These are phyloP conservation scores for Dillenia turbinata DNA, from an alignment of 164 flowering plant species.

Conservation along the genomic window DNA sequence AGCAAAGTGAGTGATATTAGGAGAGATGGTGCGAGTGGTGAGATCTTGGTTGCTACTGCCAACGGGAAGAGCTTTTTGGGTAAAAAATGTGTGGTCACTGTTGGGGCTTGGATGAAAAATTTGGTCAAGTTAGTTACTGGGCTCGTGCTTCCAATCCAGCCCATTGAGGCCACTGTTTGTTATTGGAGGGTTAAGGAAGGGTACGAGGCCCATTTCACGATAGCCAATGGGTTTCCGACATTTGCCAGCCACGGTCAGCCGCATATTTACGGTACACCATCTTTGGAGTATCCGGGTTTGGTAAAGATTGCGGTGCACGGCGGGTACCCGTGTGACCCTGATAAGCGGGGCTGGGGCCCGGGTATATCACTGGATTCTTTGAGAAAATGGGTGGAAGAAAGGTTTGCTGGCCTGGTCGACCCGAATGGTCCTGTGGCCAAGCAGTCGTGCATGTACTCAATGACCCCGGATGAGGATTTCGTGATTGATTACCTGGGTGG, in stretches of 20 bases:
- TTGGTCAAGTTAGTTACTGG: slow-evolving; percentile 46
- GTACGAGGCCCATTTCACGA: slow-evolving; percentile 29
- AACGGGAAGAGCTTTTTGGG: slow-evolving; percentile 42
- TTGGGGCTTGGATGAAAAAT: slow-evolving; percentile 74
- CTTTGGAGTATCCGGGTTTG: slow-evolving; percentile 82
- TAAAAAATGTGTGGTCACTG: slow-evolving; percentile 75
- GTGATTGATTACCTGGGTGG: slow-evolving; percentile 87
- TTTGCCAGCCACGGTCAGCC: slow-evolving; percentile 75
- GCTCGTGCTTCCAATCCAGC: slow-evolving; percentile 52
- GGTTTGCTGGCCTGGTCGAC: slow-evolving; percentile 48
- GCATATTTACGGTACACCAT: slow-evolving; percentile 80
- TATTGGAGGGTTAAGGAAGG: slow-evolving; percentile 84
- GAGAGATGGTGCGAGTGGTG: slow-evolving; percentile 29
- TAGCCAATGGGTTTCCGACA: slow-evolving; percentile 60
- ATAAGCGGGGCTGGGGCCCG: slow-evolving; percentile 57
- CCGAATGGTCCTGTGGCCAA: slow-evolving; percentile 33
- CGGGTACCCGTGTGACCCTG: slow-evolving; percentile 75
- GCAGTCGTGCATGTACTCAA: slow-evolving; percentile 82
- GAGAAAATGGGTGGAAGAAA: slow-evolving; percentile 44
- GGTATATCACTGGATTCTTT: slow-evolving; percentile 13
- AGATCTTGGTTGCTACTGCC: slow-evolving; percentile 28
- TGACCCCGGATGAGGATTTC: slow-evolving; percentile 91
- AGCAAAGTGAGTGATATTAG: slow-evolving; percentile 38
- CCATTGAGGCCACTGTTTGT: slow-evolving; percentile 64
- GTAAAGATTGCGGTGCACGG: slow-evolving; percentile 74